Evolutionary conservation across 768 basidiomycete species (phyloP).

Genomic region (Trametes villosa): DNA sequence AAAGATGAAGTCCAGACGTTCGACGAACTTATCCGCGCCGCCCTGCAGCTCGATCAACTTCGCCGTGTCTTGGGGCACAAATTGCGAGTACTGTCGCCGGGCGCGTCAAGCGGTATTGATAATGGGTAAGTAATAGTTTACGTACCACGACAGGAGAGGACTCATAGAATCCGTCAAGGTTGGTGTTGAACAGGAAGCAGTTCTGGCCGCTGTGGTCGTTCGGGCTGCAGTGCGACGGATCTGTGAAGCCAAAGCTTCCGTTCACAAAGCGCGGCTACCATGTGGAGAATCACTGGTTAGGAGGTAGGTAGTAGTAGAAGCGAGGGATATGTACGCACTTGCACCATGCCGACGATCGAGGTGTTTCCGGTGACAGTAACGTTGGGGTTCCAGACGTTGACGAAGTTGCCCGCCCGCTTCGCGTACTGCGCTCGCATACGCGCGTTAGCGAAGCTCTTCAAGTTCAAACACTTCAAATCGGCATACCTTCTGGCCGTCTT

Average conservation of each 20-base stretch:
- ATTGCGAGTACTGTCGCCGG: constrained; percentile 60
- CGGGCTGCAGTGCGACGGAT: constrained; percentile 67
- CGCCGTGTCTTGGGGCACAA: constrained; percentile 68
- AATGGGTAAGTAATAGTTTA: no score
- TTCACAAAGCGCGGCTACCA: constrained; percentile 57
- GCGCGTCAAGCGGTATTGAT: no score
- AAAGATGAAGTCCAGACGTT: constrained; percentile 61
- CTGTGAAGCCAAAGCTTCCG: constrained; percentile 65
- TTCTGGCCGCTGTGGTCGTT: constrained; percentile 60
- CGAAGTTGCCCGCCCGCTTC: constrained; percentile 57
- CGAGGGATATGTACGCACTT: constrained; percentile 42
- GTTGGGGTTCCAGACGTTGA: constrained; percentile 63
- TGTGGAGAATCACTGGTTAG: background rate
- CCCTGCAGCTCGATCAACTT: constrained; percentile 65
- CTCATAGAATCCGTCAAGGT: constrained; percentile 69
- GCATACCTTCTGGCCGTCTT: constrained; percentile 60
- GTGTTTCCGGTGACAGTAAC: constrained; percentile 53
- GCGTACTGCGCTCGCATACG: constrained; percentile 59
- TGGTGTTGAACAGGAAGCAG: constrained; percentile 60
- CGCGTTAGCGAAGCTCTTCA: no score
- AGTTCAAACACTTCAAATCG: no score
- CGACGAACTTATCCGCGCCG: constrained; percentile 55
- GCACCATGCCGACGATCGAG: constrained; percentile 60
- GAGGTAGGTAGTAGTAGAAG: no score
- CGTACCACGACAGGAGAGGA: constrained; percentile 60